Evolutionary conservation across 2,329 filamentous ascomycete genomes (phyloP).

Genomic region (Cercospora sp.): DNA sequence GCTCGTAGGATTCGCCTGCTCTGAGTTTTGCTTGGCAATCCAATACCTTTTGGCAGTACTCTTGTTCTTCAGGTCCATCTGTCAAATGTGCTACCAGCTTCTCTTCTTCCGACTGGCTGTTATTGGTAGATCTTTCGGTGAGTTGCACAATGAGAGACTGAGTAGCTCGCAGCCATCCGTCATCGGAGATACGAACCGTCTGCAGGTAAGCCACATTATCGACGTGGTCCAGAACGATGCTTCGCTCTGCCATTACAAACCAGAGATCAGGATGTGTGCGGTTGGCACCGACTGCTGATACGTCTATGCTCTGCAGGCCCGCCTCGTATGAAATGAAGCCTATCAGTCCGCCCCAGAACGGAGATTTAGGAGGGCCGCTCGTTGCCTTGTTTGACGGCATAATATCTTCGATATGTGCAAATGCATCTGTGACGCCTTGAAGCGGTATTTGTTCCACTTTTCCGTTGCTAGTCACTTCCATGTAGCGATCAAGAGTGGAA

Average conservation of each 20-base stretch:
- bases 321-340: slow-evolving; percentile 85
- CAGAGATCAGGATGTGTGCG: slow-evolving; percentile 66
- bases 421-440: slow-evolving; percentile 39
- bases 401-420: slow-evolving; percentile 43
- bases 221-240: slow-evolving; percentile 73
- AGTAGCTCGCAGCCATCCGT: slow-evolving; percentile 32
- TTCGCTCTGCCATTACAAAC: slow-evolving; percentile 73
- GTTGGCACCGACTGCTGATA: slow-evolving; percentile 42
- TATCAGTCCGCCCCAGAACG: slow-evolving; percentile 82
- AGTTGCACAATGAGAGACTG: background rate
- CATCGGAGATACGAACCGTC: slow-evolving; percentile 54
- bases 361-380: slow-evolving; percentile 42
- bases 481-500: slow-evolving; percentile 21
- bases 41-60: slow-evolving; percentile 67
- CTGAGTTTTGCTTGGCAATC: slow-evolving; percentile 70
- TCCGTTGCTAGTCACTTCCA: slow-evolving; percentile 21
- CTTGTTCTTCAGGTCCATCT: slow-evolving; percentile 29
- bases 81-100: slow-evolving; percentile 18
- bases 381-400: slow-evolving; percentile 41
- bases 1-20: slow-evolving; percentile 79
- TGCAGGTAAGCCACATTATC: slow-evolving; percentile 66
- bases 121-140: background rate
- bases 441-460: slow-evolving; percentile 1
- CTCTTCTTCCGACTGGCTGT: background rate
- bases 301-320: slow-evolving; percentile 63